Evolutionary conservation across 768 basidiomycete species (phyloP).

Genomic region (Chlorophyllum brunneum): DNA sequence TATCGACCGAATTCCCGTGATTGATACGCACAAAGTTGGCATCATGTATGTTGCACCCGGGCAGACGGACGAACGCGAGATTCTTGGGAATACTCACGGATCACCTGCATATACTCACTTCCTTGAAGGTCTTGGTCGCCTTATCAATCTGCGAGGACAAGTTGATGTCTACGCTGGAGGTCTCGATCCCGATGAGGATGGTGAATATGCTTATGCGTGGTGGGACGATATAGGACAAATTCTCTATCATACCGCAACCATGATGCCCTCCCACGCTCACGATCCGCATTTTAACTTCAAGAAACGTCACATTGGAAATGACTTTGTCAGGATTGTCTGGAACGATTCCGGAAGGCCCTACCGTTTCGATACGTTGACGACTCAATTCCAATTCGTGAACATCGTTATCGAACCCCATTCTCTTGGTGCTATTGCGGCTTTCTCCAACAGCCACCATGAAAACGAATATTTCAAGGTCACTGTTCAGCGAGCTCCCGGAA

Average conservation of each 20-base stretch:
- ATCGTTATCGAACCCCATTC: constrained; percentile 96
- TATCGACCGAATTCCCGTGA: constrained; percentile 86
- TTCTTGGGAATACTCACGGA: constrained; percentile 86
- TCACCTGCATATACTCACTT: constrained; percentile 95
- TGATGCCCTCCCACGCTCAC: constrained; percentile 81
- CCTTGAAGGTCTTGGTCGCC: constrained; percentile 81
- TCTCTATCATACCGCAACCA: constrained; percentile 92
- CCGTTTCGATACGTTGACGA: constrained; percentile 85
- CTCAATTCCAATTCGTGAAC: constrained; percentile 96
- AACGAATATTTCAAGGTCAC: constrained; percentile 96
- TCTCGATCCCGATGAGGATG: constrained; percentile 86
- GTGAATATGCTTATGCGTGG: constrained; percentile 98
- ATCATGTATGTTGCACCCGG: constrained; percentile 95
- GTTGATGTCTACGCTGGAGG: constrained; percentile 92
- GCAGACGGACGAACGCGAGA: constrained; percentile 80
- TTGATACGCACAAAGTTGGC: constrained; percentile 96
- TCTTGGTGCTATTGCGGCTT: constrained; percentile 77
- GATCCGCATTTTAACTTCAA: constrained; percentile 79
- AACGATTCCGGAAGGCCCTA: constrained; percentile 94
- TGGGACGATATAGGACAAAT: constrained; percentile 98
- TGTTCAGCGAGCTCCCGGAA: constrained; percentile 82
- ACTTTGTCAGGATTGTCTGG: constrained; percentile 94
- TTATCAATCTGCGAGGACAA: constrained; percentile 87
- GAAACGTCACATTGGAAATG: constrained; percentile 96
- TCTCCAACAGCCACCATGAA: constrained; percentile 79